Conservation (phyloP, 192 early-diverging fungal genomes). For the Backusella luteola region DNA sequence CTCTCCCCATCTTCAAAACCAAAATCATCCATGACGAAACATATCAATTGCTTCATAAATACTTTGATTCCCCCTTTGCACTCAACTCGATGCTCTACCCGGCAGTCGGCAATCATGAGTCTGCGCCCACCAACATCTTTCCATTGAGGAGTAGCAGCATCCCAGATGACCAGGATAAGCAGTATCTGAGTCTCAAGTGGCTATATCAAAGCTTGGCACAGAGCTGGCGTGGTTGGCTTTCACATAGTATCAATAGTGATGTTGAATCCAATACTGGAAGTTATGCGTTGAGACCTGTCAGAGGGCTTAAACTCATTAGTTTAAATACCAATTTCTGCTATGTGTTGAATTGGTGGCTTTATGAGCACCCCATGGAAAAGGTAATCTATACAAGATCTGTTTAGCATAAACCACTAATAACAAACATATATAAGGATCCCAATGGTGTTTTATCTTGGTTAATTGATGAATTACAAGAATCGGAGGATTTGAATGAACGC, state of each 20-base stretch:
- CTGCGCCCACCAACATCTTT: slow-evolving; percentile 47
- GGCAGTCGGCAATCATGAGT: slow-evolving; percentile 55
- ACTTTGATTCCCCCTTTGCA: slow-evolving; percentile 27
- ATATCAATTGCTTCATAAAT: slow-evolving; percentile 29
- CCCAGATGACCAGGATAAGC: slow-evolving; percentile 13
- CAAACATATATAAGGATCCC: slow-evolving; percentile 38
- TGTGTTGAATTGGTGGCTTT: slow-evolving; percentile 53
- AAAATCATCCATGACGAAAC: slow-evolving; percentile 38
- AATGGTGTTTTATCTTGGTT: slow-evolving; percentile 53
- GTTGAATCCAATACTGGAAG: slow-evolving; percentile 45
- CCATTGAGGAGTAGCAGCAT: slow-evolving; percentile 18
- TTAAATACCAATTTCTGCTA: slow-evolving; percentile 64
- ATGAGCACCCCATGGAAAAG: slow-evolving; percentile 37
- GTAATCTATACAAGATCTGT: slow-evolving; percentile 11
- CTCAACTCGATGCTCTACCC: slow-evolving; percentile 46
- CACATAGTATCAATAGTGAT: slow-evolving; percentile 10
- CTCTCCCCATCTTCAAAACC: slow-evolving; percentile 38
- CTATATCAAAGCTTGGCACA: slow-evolving; percentile 46
- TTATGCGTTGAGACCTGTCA: slow-evolving; percentile 45
- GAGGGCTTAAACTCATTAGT: slow-evolving; percentile 48
- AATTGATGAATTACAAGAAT: slow-evolving; percentile 43
- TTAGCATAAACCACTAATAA: background rate
- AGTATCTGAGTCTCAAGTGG: slow-evolving; percentile 38
- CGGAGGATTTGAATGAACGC: slow-evolving; percentile 51
- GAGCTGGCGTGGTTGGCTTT: slow-evolving; percentile 52